These are phyloP conservation scores for Cladosporium austrohemisphaericum DNA, from an alignment of 2,329 filamentous ascomycete species.

Conservation along the genomic window DNA sequence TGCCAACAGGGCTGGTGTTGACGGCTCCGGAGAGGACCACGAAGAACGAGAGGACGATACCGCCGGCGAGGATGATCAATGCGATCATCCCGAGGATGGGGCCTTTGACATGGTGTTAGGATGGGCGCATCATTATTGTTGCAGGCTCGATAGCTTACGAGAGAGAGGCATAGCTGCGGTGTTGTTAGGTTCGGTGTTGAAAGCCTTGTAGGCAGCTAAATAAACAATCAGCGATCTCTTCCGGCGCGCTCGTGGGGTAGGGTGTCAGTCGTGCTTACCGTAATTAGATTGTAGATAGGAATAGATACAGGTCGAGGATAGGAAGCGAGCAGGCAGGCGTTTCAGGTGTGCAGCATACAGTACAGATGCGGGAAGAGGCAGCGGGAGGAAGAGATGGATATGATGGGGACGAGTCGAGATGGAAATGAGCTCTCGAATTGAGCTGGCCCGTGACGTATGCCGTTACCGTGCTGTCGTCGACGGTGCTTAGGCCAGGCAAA, in stretches of 20 bases:
- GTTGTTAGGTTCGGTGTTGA: constrained; percentile 1
- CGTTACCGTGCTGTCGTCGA: neutral
- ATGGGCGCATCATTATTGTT: neutral
- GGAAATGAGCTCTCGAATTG: neutral
- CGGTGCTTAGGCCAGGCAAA: neutral
- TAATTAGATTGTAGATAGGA: neutral
- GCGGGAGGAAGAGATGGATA: constrained; percentile 1
- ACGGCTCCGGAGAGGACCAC: constrained; percentile 59
- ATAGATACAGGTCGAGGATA: neutral
- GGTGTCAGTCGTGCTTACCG: neutral
- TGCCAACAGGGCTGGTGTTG: constrained; percentile 57
- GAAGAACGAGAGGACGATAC: constrained; percentile 62
- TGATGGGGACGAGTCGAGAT: neutral
- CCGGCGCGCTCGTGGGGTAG: neutral
- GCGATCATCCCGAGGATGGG: constrained; percentile 54
- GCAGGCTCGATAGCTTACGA: neutral
- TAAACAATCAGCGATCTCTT: constrained; percentile 3
- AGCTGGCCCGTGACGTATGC: constrained; percentile 4
- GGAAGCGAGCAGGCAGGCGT: constrained; percentile 4
- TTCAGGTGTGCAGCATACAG: constrained; percentile 9
- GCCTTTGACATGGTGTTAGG: constrained; percentile 40
- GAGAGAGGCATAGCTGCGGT: constrained; percentile 9
- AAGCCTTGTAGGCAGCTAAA: constrained; percentile 1
- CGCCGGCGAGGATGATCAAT: constrained; percentile 59
- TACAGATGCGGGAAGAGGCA: constrained; percentile 5